Evolutionary conservation across 2,329 filamentous ascomycete species (phyloP).

Genomic region (Xylaria hypoxylon): DNA sequence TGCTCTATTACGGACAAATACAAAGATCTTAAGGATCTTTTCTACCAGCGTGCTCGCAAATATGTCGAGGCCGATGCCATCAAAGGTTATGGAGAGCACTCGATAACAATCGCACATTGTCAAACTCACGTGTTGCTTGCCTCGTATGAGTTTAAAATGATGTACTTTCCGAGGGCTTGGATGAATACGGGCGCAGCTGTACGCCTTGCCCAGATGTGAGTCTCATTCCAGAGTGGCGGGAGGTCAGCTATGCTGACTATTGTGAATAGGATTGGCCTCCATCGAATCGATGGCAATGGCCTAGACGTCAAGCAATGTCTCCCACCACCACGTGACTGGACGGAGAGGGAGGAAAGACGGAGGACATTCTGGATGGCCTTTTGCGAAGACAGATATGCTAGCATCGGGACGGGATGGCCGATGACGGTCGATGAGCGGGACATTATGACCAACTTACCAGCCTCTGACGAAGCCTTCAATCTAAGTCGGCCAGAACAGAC

Average conservation of each 20-base stretch:
- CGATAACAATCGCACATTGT: conserved; percentile 86
- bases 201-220: conserved; percentile 85
- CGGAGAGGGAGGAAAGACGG: conserved; percentile 88
- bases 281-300: conserved; percentile 83
- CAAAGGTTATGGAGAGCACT: conserved; percentile 89
- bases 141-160: conserved; percentile 94
- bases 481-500: conserved; percentile 81
- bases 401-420: conserved; percentile 96
- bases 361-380: conserved; percentile 97
- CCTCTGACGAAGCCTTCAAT: conserved; percentile 86
- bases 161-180: conserved; percentile 97
- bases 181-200: conserved; percentile 86
- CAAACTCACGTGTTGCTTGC: conserved; percentile 85
- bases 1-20: conserved; percentile 88
- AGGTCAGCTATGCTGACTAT: conserved; percentile 64
- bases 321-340: conserved; percentile 89
- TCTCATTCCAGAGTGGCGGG: conserved; percentile 28
- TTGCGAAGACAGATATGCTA: conserved; percentile 89
- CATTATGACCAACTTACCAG: conserved; percentile 86
- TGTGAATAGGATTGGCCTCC: conserved; percentile 83
- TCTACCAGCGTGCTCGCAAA: conserved; percentile 89
- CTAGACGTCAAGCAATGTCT: conserved; percentile 94
- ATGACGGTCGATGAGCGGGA: conserved; percentile 94
- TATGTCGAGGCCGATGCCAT: conserved; percentile 92
- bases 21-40: conserved; percentile 81